Percentiles rank a stretch among this genome's conserved stretches.
These are phyloP conservation scores for Bipolaris victoriae DNA, from an alignment of 2,329 filamentous ascomycete species.

Conservation along the genomic window DNA sequence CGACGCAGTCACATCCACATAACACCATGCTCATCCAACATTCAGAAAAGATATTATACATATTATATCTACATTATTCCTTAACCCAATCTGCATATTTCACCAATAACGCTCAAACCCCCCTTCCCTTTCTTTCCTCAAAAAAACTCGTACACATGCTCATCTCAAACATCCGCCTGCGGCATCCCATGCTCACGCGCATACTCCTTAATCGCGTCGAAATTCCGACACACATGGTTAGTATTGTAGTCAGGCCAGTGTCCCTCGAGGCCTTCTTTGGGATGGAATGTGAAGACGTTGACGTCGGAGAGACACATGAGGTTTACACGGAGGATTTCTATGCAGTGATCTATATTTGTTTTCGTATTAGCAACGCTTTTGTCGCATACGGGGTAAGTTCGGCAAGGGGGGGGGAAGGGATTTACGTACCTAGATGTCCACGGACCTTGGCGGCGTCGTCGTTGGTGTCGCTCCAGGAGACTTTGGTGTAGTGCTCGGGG, in stretches of 20 bases:
- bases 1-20: too few relatives aligned
- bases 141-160: too few relatives aligned
- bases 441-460: slow-evolving; percentile 37
- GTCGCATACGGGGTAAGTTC: too few relatives aligned
- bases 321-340: slow-evolving; percentile 47
- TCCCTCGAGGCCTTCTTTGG: slow-evolving; percentile 22
- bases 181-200: slow-evolving; percentile 44
- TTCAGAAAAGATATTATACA: too few relatives aligned
- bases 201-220: slow-evolving; percentile 44
- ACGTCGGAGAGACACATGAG: slow-evolving; percentile 46
- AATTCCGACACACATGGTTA: slow-evolving; percentile 44
- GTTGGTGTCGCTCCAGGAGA: slow-evolving; percentile 36
- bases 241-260: slow-evolving; percentile 43
- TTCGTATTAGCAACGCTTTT: too few relatives aligned
- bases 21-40: too few relatives aligned
- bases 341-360: slow-evolving; percentile 33
- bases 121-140: too few relatives aligned
- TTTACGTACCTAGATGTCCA: too few relatives aligned
- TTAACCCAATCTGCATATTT: too few relatives aligned
- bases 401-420: too few relatives aligned
- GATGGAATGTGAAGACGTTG: slow-evolving; percentile 45
- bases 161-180: slow-evolving; percentile 23
- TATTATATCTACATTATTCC: too few relatives aligned
- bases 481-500: slow-evolving; percentile 39
- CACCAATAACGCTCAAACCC: too few relatives aligned